Conservation (phyloP, 805 yeast species). For the Kazachstania africana region DNA sequence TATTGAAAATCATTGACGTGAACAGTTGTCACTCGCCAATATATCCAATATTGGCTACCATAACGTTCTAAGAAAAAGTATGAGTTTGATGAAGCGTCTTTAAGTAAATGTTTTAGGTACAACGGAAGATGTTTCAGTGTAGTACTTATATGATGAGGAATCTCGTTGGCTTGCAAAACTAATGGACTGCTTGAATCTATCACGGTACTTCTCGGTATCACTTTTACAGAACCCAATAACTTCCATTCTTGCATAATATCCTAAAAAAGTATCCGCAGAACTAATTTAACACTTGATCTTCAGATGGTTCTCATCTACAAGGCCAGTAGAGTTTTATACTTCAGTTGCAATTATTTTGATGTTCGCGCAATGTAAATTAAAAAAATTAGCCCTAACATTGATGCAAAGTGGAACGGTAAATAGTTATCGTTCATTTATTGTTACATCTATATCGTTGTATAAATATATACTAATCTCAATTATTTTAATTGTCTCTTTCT, state of each 20-base stretch:
- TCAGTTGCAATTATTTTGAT: too few species aligned
- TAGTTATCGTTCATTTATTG: too few species aligned
- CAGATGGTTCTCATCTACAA: too few species aligned
- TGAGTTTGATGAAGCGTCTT: background rate
- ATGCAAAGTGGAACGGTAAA: too few species aligned
- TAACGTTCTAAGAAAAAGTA: background rate
- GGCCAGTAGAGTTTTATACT: too few species aligned
- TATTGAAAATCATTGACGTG: background rate
- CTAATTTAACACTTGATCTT: too few species aligned
- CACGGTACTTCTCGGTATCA: conserved; percentile 4
- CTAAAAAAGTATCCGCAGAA: too few species aligned
- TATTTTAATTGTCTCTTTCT: too few species aligned
- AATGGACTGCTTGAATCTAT: background rate
- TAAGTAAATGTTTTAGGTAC: conserved; percentile 1
- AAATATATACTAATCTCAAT: too few species aligned
- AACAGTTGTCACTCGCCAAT: background rate
- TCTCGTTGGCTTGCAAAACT: background rate
- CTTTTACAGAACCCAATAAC: conserved; percentile 2
- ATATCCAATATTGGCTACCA: background rate
- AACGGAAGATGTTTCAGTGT: background rate
- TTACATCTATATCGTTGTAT: too few species aligned
- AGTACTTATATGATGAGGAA: background rate
- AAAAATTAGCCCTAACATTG: too few species aligned
- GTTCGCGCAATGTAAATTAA: too few species aligned
- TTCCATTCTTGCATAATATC: conserved; percentile 7